These are phyloP conservation scores for Diaporthe capsici DNA, from an alignment of 2,329 filamentous ascomycete genomes.

Conservation along the genomic window DNA sequence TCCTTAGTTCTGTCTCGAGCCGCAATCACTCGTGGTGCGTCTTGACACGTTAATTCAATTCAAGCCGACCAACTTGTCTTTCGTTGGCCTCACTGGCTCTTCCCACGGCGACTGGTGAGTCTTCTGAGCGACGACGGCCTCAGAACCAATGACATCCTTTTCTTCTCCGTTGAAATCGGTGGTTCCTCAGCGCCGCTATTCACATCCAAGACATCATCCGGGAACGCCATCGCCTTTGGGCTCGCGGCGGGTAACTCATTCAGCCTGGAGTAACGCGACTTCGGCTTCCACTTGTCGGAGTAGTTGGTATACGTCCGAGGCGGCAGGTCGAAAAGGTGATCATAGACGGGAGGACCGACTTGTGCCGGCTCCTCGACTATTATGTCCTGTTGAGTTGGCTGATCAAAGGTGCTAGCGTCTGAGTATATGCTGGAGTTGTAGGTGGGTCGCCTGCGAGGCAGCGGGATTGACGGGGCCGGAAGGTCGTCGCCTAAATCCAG, in stretches of 20 bases:
- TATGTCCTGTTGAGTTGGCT: background rate
- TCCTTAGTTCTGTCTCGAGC: background rate
- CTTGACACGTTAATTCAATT: no score
- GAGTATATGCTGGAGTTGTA: conserved; percentile 37
- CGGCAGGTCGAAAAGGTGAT: conserved; percentile 17
- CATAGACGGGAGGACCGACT: background rate
- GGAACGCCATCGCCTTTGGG: conserved; percentile 11
- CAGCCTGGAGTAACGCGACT: conserved; percentile 37
- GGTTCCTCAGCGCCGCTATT: background rate
- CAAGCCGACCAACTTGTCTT: background rate
- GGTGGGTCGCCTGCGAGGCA: conserved; percentile 1
- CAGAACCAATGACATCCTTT: background rate
- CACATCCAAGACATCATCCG: conserved; percentile 3
- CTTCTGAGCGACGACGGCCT: conserved; percentile 6
- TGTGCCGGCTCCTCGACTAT: conserved; percentile 10
- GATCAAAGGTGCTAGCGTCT: background rate
- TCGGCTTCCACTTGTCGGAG: conserved; percentile 7
- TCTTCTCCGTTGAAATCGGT: background rate
- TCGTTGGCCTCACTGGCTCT: background rate
- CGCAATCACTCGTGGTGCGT: background rate
- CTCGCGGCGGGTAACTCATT: conserved; percentile 36
- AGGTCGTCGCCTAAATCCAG: background rate
- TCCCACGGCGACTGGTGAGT: background rate
- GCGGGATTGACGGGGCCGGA: background rate
- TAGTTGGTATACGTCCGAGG: conserved; percentile 21